Percentiles rank a stretch among this genome's conserved stretches.
Evolutionary conservation across 192 early-diverging fungal species (phyloP).

Genomic region (Podila clonocystis): DNA sequence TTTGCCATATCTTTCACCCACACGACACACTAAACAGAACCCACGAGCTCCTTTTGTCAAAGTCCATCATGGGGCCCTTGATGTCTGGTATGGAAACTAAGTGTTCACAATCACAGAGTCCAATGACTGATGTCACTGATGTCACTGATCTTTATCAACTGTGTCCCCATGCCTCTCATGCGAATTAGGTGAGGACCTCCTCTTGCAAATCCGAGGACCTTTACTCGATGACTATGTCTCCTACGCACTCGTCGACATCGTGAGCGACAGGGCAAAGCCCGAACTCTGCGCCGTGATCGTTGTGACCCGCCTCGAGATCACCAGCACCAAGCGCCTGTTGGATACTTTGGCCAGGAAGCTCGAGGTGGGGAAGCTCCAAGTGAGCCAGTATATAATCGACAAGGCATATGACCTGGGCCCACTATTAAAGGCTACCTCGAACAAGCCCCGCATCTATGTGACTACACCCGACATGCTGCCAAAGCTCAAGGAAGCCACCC

Average conservation of each 20-base stretch:
- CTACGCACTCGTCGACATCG: conserved; percentile 28
- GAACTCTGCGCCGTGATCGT: conserved; percentile 11
- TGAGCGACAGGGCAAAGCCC: conserved; percentile 1
- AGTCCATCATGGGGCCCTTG: neutral
- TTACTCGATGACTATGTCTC: conserved; percentile 5
- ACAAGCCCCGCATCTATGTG: conserved; percentile 12
- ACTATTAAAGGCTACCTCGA: neutral
- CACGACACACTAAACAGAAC: neutral
- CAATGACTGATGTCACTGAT: neutral
- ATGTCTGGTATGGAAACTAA: neutral
- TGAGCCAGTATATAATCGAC: neutral
- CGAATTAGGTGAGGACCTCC: conserved; percentile 19
- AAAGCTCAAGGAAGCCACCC: conserved; percentile 3
- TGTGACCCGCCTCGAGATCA: conserved; percentile 16
- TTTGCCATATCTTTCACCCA: neutral
- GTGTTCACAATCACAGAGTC: too few species aligned
- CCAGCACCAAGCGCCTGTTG: conserved; percentile 19
- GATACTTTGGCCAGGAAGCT: conserved; percentile 10
- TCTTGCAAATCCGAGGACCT: conserved; percentile 25
- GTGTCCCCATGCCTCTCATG: too few species aligned
- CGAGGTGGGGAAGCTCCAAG: neutral
- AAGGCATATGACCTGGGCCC: neutral
- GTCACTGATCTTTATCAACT: neutral
- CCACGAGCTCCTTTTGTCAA: neutral
- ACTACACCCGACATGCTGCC: conserved; percentile 18